Evolutionary conservation across 139 green algal species (phyloP).

Genomic region (Penium margaritaceum): DNA sequence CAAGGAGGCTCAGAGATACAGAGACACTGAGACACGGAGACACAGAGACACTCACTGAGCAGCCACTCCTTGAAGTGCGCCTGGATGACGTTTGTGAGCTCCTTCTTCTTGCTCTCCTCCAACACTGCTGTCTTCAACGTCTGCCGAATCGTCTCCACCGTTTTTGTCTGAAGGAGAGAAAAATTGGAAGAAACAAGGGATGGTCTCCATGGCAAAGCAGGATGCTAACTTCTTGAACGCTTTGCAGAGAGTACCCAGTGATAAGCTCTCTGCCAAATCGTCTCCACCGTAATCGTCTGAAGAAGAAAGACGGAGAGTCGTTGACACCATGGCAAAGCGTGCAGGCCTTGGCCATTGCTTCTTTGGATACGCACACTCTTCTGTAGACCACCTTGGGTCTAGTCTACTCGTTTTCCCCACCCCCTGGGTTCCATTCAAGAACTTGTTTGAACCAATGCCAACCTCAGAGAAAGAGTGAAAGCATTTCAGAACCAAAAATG

Average conservation of each 20-base stretch:
- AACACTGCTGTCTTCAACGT: slow-evolving; percentile 58
- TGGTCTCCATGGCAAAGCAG: not conserved
- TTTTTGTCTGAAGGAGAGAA: slow-evolving; percentile 21
- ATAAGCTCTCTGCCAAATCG: not conserved
- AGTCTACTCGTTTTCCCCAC: too few species aligned
- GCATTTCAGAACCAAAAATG: too few species aligned
- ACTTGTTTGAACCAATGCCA: too few species aligned
- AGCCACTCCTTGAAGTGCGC: slow-evolving; percentile 81
- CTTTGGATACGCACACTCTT: too few species aligned
- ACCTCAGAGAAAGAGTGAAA: too few species aligned
- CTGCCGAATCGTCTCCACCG: slow-evolving; percentile 63
- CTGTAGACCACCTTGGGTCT: too few species aligned
- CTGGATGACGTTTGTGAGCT: slow-evolving; percentile 76
- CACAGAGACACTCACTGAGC: slow-evolving; percentile 19
- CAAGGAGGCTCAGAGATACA: not conserved
- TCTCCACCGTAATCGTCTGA: not conserved
- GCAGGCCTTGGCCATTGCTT: too few species aligned
- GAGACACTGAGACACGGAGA: not conserved
- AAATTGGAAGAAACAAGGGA: not conserved
- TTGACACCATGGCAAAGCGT: too few species aligned
- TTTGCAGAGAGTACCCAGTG: not conserved
- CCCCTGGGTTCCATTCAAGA: too few species aligned
- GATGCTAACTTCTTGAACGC: not conserved
- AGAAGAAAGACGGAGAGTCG: not conserved
- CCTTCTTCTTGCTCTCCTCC: slow-evolving; percentile 62